Evolutionary conservation across 306 rosid genomes (phyloP).

Genomic region (Cercis canadensis): DNA sequence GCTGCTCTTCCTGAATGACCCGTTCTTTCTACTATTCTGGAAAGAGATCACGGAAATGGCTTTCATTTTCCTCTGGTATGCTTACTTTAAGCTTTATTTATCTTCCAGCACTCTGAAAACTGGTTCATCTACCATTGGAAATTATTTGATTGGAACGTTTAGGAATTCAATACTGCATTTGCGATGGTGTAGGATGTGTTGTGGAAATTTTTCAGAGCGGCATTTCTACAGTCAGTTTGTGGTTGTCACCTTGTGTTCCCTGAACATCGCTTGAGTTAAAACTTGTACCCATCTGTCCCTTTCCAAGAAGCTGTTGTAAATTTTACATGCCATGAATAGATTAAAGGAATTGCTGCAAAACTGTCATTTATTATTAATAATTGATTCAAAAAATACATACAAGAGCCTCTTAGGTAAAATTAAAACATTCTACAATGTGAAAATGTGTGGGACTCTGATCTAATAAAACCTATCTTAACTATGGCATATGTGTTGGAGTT

Average conservation of each 20-base stretch:
- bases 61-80: conserved; percentile 12
- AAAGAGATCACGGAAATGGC: not conserved
- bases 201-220: conserved; percentile 2
- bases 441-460: conserved; percentile 60
- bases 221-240: not conserved
- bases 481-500: conserved; percentile 42
- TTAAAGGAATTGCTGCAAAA: conserved; percentile 42
- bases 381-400: conserved; percentile 55
- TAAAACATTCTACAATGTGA: conserved; percentile 54
- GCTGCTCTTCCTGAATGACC: conserved; percentile 10
- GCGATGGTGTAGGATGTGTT: not conserved
- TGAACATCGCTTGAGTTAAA: not conserved
- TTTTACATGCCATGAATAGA: conserved; percentile 20
- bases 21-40: not conserved
- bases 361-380: conserved; percentile 54
- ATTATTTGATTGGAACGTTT: not conserved
- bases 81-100: not conserved
- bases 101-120: not conserved
- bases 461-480: conserved; percentile 53
- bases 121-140: too few relatives aligned
- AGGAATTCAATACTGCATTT: not conserved
- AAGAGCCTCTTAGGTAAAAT: conserved; percentile 48
- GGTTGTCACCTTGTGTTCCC: not conserved
- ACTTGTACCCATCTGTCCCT: not conserved
- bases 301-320: not conserved